These are phyloP conservation scores for Ustilago tritici DNA, from an alignment of 1,284 basidiomycete species.

Conservation along the genomic window DNA sequence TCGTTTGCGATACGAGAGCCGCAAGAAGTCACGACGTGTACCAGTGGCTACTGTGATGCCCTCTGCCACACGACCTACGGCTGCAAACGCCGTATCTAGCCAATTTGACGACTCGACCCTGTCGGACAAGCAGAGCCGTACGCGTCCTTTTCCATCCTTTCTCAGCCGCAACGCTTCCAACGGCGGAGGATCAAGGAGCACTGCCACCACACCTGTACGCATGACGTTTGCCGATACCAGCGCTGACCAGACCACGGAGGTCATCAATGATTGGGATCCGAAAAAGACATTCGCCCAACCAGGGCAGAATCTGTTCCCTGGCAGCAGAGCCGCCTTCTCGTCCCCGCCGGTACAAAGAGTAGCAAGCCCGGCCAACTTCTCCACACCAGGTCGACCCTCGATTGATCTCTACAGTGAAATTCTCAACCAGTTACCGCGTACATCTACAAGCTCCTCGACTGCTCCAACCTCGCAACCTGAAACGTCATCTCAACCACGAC, in stretches of 20 bases:
- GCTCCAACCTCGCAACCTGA: not conserved
- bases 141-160: slow-evolving; percentile 31
- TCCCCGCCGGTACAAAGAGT: slow-evolving; percentile 30
- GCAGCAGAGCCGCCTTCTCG: slow-evolving; percentile 17
- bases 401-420: slow-evolving; percentile 42
- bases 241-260: slow-evolving; percentile 10
- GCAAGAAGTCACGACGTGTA: slow-evolving; percentile 31
- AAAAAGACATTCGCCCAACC: slow-evolving; percentile 50
- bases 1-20: slow-evolving; percentile 39
- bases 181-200: slow-evolving; percentile 16
- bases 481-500: not conserved
- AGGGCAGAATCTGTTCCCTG: slow-evolving; percentile 37
- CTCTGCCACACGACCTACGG: slow-evolving; percentile 10
- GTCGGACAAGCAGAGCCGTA: slow-evolving; percentile 17
- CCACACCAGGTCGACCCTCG: slow-evolving; percentile 20
- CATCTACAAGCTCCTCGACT: not conserved
- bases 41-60: slow-evolving; percentile 26
- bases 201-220: slow-evolving; percentile 27
- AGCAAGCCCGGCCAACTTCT: slow-evolving; percentile 17
- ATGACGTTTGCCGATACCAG: slow-evolving; percentile 16
- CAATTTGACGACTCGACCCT: slow-evolving; percentile 14
- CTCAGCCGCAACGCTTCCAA: slow-evolving; percentile 26
- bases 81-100: not conserved
- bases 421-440: slow-evolving; percentile 24
- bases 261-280: slow-evolving; percentile 46